Evolutionary conservation across 2,329 filamentous ascomycete genomes (phyloP).

Genomic region (Rugonectria rugulosa): DNA sequence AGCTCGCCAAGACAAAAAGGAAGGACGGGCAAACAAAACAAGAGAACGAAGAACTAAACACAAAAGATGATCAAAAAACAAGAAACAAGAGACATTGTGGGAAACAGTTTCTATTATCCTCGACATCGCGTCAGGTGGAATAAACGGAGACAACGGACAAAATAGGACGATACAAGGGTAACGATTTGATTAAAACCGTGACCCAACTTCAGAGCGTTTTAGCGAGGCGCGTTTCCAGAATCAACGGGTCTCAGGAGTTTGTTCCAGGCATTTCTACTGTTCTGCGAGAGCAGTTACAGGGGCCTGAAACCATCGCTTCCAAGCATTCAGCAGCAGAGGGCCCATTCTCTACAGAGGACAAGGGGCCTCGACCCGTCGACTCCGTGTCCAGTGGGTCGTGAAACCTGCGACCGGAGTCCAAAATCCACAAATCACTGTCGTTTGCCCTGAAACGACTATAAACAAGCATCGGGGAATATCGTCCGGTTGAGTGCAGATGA

Average conservation of each 20-base stretch:
- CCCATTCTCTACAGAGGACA: background rate
- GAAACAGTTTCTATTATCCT: constrained; percentile 9
- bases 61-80: background rate
- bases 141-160: constrained; percentile 4
- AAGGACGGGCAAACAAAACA: constrained; percentile 5
- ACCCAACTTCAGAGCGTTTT: constrained; percentile 5
- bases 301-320: constrained; percentile 13
- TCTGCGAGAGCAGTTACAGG: background rate
- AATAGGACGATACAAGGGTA: background rate
- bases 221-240: constrained; percentile 1
- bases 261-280: too few relatives aligned
- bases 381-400: constrained; percentile 5
- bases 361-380: constrained; percentile 10
- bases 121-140: constrained; percentile 5
- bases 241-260: background rate
- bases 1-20: constrained; percentile 1
- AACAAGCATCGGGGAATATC: background rate
- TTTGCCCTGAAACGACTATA: constrained; percentile 9
- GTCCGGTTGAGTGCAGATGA: background rate
- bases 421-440: constrained; percentile 18
- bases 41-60: constrained; percentile 1
- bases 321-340: background rate
- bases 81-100: background rate
- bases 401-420: constrained; percentile 12
- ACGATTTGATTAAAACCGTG: constrained; percentile 9